These are phyloP conservation scores for Anthoceros angustus DNA, from an alignment of 225 moss, liverwort and hornwort genomes.

Conservation along the genomic window DNA sequence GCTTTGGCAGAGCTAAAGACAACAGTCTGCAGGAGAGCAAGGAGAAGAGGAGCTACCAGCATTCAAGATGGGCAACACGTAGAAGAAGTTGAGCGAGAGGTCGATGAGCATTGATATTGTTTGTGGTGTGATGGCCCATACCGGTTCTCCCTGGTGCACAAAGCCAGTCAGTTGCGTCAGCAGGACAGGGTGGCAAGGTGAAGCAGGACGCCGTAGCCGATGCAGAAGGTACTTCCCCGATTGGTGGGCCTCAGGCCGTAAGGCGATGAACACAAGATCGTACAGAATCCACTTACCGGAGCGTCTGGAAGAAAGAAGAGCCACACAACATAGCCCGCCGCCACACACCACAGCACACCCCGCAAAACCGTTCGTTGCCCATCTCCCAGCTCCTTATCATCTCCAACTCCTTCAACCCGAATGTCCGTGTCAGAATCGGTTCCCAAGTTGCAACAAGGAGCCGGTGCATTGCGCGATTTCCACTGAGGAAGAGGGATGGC, in stretches of 20 bases:
- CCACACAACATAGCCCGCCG: constrained; percentile 54
- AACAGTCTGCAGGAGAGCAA: background rate
- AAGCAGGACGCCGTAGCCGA: background rate
- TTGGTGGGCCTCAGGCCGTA: background rate
- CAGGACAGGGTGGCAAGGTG: background rate
- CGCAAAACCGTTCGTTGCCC: constrained; percentile 24
- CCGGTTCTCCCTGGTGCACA: constrained; percentile 70
- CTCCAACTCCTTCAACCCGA: background rate
- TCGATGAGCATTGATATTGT: constrained; percentile 56
- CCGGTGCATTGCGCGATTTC: no score
- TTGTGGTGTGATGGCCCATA: constrained; percentile 73
- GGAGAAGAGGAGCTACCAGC: constrained; percentile 20
- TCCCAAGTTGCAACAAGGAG: background rate
- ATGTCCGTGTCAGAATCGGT: background rate
- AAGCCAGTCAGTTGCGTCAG: background rate
- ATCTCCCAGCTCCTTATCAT: constrained; percentile 5
- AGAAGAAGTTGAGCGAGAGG: constrained; percentile 82
- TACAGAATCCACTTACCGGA: constrained; percentile 29
- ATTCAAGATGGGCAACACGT: constrained; percentile 41
- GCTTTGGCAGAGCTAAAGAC: background rate
- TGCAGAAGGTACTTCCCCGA: background rate
- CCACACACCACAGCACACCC: constrained; percentile 50
- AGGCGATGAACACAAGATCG: background rate
- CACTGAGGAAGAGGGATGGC: no score
- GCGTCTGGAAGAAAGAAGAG: constrained; percentile 79